Base-by-base conservation (phyloP, 2,329 filamentous ascomycete genomes). In the Madurella fahalii region DNA sequence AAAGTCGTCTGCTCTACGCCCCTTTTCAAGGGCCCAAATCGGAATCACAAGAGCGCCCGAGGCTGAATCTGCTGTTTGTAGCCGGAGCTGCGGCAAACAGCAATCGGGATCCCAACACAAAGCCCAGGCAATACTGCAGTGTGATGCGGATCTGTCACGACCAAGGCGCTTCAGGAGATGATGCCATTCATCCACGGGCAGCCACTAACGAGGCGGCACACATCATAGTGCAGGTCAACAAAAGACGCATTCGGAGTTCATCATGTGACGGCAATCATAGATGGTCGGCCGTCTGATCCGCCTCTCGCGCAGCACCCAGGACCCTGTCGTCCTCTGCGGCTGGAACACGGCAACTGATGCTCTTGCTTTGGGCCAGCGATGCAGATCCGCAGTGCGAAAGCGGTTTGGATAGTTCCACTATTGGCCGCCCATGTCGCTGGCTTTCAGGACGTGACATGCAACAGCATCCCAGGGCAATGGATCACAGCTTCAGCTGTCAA, bases 251-350 rank as follows among this genome's bases (percentile, higher is more conserved):
- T 47, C 42, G 45, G 50, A 54, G 52, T 42, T 53, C 56, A 57
- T 61, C 58, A 61, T 57, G 56, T 61, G 58, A 61, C 41, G 49
- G 30, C 20, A 40, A n/a, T 39, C 9, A 39, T n/a, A 11, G 34
- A 39, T 40, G 46, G 45, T 45, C 48, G 52, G 40, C 46, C 46
- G 34, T 40, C 16, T 54, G 34, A 47, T 20, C 15, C 45, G 40
- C 40, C 12, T 15, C 12, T 5, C 30, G n/a, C 31, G 18, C 31
- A 42, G 34, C 40, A 18, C 46, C 12, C 41, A 55, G 40, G 17
- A n/a, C 49, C 44, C 18, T 50, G 49, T 51, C 17, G 16, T 11
- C 13, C 20, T 43, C 54, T 51, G 44, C 57, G 50, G 53, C 50
- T 40, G 53, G 47, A 53, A 53, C 47, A 46, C 45, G 52, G 25